These are phyloP conservation scores for Aspergillus pseudonomiae DNA, from an alignment of 2,329 filamentous ascomycete genomes.

Conservation along the genomic window DNA sequence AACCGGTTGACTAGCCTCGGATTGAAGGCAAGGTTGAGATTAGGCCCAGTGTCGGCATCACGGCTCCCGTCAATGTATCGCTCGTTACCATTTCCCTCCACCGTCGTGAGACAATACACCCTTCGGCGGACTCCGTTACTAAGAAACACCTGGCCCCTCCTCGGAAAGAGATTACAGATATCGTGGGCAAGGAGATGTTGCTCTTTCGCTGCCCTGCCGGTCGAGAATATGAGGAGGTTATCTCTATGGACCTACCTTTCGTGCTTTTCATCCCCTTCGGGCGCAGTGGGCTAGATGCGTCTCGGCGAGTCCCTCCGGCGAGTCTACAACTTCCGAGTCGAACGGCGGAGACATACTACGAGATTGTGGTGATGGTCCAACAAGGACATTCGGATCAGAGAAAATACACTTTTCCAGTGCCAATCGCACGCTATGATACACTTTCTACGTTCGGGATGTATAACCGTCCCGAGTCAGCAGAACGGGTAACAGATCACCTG, in stretches of 20 bases:
- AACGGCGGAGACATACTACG: conserved; percentile 96
- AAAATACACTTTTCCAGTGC: conserved; percentile 89
- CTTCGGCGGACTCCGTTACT: conserved; percentile 88
- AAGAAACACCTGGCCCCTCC: conserved; percentile 90
- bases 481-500: conserved; percentile 83
- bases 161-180: conserved; percentile 84
- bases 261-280: conserved; percentile 97
- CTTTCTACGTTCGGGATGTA: conserved; percentile 99
- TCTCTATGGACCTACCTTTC: conserved; percentile 96
- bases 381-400: conserved; percentile 85
- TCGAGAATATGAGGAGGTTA: conserved; percentile 82
- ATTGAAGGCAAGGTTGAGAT: conserved; percentile 99
- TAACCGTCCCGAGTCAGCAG: conserved; percentile 88
- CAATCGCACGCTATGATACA: conserved; percentile 91
- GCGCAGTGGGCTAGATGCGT: conserved; percentile 84
- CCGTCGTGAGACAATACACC: conserved; percentile 93
- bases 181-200: conserved; percentile 94
- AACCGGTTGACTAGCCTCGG: conserved; percentile 66
- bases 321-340: conserved; percentile 87
- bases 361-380: conserved; percentile 93
- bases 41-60: conserved; percentile 79
- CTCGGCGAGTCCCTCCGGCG: conserved; percentile 85
- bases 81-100: conserved; percentile 93
- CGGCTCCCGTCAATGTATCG: conserved; percentile 86
- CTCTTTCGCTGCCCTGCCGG: conserved; percentile 84